Base-by-base conservation (phyloP, 2,329 filamentous ascomycete genomes). In the Verticillium nubilum region DNA sequence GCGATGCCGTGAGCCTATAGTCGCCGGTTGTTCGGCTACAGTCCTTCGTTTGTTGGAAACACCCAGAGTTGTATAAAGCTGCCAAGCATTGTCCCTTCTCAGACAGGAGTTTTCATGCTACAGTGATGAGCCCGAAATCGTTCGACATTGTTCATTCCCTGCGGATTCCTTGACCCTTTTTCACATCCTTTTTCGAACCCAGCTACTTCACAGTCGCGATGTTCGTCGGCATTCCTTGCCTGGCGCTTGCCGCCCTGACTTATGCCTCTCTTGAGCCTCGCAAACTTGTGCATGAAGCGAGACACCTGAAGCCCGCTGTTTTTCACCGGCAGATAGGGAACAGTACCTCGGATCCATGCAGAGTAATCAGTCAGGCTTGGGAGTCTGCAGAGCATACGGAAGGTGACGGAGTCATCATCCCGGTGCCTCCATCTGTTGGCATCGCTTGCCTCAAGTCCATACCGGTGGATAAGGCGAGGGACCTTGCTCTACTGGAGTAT, bases 401-500 rank as follows among this genome's bases (percentile, higher is more conserved):
- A 37, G 33, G 33, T 5, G 13, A 37, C 5, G 33, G 33, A 17
- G 33, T 37, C 33, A 37, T 37, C 33, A 37, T 37, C 15, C 33
- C 33, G 15, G 33, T 37, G 4, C 13, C 33, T 2, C 33, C 33
- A 15, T 37, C 33, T 15, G 17, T 37, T 17, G 33, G 33, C 2
- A n/a, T 37, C 15, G 33, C 33, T 6, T 67, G 64, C 37, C 19
- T 65, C 10, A 59, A 58, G 4, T 61, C 63, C 1, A 35, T 67
- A 6, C 54, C 57, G 7, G 52, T 63, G 7, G 59, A 62, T 15
- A 59, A 58, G 26, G 54, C 58, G 26, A 52, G 28, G 2, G 57
- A 63, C 31, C 10, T 59, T 12, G 60, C 59, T 13, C 59, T 67
- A 13, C 59, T 67, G 6, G 59, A 64, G 54, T 67, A 64, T 33